Evolutionary conservation across 176 grass and related monocot genomes (phyloP).

Genomic region (Oropetium thomaeum): DNA sequence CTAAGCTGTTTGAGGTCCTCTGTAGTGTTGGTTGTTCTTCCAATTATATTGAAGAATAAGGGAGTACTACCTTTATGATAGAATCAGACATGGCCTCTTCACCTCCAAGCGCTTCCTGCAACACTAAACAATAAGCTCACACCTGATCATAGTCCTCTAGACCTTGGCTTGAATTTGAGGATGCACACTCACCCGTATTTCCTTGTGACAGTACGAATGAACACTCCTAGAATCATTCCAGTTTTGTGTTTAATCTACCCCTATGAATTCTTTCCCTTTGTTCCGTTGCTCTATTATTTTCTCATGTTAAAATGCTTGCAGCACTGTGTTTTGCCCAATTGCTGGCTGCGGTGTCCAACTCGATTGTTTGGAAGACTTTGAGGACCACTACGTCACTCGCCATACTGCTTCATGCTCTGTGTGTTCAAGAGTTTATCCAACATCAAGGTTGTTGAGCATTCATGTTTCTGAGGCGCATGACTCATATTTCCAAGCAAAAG

Average conservation of each 20-base stretch:
- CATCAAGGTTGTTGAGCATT: conserved; percentile 69
- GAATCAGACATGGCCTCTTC: not conserved
- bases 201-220: not conserved
- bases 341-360: conserved; percentile 67
- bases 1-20: not conserved
- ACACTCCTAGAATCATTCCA: not conserved
- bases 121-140: no score
- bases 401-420: conserved; percentile 90
- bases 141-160: not conserved
- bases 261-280: not conserved
- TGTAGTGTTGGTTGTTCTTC: not conserved
- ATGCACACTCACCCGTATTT: not conserved
- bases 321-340: conserved; percentile 79
- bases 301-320: conserved; percentile 35
- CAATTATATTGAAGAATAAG: not conserved
- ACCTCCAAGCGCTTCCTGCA: no score
- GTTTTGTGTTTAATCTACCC: not conserved
- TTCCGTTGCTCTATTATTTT: conserved; percentile 11
- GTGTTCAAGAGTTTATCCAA: conserved; percentile 87
- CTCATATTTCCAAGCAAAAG: conserved; percentile 95
- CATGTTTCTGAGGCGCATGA: conserved; percentile 95
- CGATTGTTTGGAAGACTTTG: conserved; percentile 79
- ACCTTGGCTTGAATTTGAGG: not conserved
- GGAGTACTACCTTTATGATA: not conserved
- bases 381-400: conserved; percentile 75